Evolutionary conservation across 2,329 filamentous ascomycete genomes (phyloP), one percentile per base, ranked within the genome.

Genomic region (Eutypa lata): DNA sequence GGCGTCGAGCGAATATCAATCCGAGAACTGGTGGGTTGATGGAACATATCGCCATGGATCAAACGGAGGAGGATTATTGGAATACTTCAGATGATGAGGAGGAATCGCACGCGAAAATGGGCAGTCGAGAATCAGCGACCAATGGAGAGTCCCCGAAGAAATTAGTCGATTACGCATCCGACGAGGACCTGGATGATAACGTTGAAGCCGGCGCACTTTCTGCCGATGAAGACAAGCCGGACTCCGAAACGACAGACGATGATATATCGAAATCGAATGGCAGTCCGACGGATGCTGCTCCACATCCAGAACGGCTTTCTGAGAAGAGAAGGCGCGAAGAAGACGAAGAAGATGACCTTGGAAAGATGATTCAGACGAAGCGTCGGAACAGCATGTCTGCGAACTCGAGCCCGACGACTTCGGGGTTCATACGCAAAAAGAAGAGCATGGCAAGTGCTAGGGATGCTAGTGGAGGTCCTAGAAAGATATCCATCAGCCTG

Each of bases 301-400:
- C 87, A 0, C 87, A 88, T 3, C 88, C 87, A 0, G 91, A 96
- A 70, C 82, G 90, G 50, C 73, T 96, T 18, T 88, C 91, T 0
- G 90, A 96, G 69, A 97, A 97, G 72, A 87, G 93, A 47, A 83
- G 93, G 47, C 84, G 94, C 62, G 92, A 96, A 67, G 93, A 97
- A 53, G 91, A 96, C 56, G 93, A 97, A 45, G 92, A 96, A 52
- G 92, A 97, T 59, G 90, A 93, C 65, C 74, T 97, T n/a, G 86
- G 86, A 51, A 96, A 94, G 71, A 79, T 97, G 62, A 84, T 90
- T 58, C 75, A 81, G 47, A 76, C 76, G 64, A 87, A 86, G 65
- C 78, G 84, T 40, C 79, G 84, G 37, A 86, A 82, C 62, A 84
- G 80, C 66, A 77, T 73, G 51, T 79, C 81, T 7, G 74, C 74